Evolutionary conservation across 352 stramenopile genomes (phyloP).

Genomic region (Pythium folliculosum): DNA sequence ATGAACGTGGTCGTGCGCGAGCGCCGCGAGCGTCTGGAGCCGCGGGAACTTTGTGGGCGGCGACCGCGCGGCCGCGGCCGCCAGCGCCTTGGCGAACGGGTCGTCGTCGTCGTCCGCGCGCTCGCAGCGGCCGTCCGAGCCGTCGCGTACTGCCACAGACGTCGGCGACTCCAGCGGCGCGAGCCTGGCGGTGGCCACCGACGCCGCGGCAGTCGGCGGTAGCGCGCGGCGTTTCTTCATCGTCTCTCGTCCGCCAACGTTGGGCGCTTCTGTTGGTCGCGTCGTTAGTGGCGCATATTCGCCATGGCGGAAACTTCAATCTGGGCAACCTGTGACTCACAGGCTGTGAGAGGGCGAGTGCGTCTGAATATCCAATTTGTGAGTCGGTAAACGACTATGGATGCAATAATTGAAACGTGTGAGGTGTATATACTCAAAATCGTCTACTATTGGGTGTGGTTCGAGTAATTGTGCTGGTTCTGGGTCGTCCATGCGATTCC

Average conservation of each 20-base stretch:
- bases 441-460: too few species aligned
- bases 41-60: constrained; percentile 26
- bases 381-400: too few species aligned
- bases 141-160: too few species aligned
- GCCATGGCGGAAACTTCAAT: too few species aligned
- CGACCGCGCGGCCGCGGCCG: constrained; percentile 1
- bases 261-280: too few species aligned
- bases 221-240: constrained; percentile 2
- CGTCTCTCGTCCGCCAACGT: not conserved
- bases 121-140: constrained; percentile 13
- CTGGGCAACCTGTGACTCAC: too few species aligned
- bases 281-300: too few species aligned
- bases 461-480: too few species aligned
- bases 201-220: not conserved
- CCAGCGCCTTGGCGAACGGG: not conserved
- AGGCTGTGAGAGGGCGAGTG: too few species aligned
- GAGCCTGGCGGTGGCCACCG: not conserved
- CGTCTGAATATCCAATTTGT: too few species aligned
- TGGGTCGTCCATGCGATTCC: constrained; percentile 4
- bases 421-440: too few species aligned
- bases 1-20: constrained; percentile 42
- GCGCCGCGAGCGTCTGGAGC: constrained; percentile 48
- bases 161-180: constrained; percentile 1
- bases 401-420: too few species aligned
- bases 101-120: constrained; percentile 4